Percentiles rank a stretch among this genome's conserved stretches.
Conservation (phyloP, 768 basidiomycete genomes). For the Daedalea quercina region DNA sequence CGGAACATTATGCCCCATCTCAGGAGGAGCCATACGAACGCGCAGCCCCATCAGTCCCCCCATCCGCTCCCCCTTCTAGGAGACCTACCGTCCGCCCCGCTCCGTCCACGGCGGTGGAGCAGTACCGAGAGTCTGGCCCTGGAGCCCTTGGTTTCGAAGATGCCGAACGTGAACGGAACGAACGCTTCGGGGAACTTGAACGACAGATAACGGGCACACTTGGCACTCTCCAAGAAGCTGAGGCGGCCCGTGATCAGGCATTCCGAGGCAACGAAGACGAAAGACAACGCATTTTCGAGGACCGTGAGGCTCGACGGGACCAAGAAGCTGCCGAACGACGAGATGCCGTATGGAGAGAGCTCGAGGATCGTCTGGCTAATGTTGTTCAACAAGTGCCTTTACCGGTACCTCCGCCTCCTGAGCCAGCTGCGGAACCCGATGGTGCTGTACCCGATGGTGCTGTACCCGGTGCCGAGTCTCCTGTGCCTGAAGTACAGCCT, state of each 20-base stretch:
- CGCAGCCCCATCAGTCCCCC: background rate
- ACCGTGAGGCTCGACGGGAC: slow-evolving; percentile 52
- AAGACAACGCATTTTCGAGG: slow-evolving; percentile 52
- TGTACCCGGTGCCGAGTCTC: slow-evolving; percentile 4
- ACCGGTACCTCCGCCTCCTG: slow-evolving; percentile 14
- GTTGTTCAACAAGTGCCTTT: slow-evolving; percentile 10
- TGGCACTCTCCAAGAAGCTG: slow-evolving; percentile 47
- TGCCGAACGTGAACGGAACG: slow-evolving; percentile 38
- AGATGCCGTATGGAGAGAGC: slow-evolving; percentile 32
- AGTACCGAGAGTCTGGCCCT: slow-evolving; percentile 15
- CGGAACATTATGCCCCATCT: background rate
- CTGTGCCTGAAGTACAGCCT: background rate
- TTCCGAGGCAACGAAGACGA: slow-evolving; percentile 63
- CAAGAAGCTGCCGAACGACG: slow-evolving; percentile 45
- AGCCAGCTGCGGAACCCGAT: background rate
- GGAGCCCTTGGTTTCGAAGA: slow-evolving; percentile 33
- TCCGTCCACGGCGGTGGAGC: background rate
- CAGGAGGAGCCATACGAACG: background rate
- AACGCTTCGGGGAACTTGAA: slow-evolving; percentile 53
- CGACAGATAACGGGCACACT: slow-evolving; percentile 41
- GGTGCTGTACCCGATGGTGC: slow-evolving; percentile 1
- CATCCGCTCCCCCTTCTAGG: background rate
- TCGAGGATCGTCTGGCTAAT: slow-evolving; percentile 17
- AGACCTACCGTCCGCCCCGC: background rate
- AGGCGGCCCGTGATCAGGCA: slow-evolving; percentile 55